Conservation (phyloP, 2,329 filamentous ascomycete species). For the Colletotrichum abscissum region DNA sequence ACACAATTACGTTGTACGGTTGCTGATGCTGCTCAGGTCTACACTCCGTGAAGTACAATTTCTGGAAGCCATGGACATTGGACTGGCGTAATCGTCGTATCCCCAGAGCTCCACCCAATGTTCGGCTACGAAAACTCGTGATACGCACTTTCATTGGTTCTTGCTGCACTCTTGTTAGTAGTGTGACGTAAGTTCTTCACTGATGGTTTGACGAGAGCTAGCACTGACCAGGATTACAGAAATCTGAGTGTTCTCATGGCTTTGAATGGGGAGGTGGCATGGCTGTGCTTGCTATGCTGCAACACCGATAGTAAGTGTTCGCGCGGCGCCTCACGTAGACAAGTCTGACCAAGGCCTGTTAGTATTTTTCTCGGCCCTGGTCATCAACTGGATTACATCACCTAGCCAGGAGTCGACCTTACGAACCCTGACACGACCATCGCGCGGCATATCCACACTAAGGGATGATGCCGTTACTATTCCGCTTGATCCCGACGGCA, state of each 20-base stretch:
- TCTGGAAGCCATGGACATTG: slow-evolving; percentile 32
- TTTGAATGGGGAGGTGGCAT: slow-evolving; percentile 24
- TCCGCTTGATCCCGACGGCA: slow-evolving; percentile 21
- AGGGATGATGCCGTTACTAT: slow-evolving; percentile 8
- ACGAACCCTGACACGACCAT: slow-evolving; percentile 17
- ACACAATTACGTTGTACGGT: rapidly evolving
- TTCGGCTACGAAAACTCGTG: slow-evolving; percentile 20
- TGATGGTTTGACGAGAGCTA: background rate
- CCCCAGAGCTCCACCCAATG: slow-evolving; percentile 16
- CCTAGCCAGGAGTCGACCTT: slow-evolving; percentile 23
- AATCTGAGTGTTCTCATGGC: slow-evolving; percentile 11
- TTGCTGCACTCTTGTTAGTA: slow-evolving; percentile 20
- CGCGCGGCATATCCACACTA: slow-evolving; percentile 1
- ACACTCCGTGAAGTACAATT: slow-evolving; percentile 28
- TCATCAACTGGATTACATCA: slow-evolving; percentile 31
- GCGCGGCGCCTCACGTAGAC: rapidly evolving
- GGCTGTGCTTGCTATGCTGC: slow-evolving; percentile 27
- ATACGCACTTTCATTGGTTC: slow-evolving; percentile 29
- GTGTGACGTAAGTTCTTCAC: slow-evolving; percentile 7
- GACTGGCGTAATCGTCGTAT: slow-evolving; percentile 25
- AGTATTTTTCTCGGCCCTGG: slow-evolving; percentile 27
- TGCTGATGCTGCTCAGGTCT: background rate
- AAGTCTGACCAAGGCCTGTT: background rate
- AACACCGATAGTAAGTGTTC: slow-evolving; percentile 22
- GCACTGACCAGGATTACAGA: background rate